Base-by-base conservation (phyloP, 352 stramenopile species). In the Paralagenidium karlingii region DNA sequence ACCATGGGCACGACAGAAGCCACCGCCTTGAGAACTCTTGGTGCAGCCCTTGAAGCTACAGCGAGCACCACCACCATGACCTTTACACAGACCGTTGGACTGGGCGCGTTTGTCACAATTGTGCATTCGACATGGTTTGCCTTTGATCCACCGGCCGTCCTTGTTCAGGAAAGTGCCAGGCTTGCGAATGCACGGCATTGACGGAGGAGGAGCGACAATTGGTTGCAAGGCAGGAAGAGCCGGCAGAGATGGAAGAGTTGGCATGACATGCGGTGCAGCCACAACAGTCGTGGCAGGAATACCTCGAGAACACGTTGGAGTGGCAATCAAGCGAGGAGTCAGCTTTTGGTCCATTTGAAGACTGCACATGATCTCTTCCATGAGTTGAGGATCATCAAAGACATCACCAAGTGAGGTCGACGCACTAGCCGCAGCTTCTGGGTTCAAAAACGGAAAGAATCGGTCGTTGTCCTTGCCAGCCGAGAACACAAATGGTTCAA, bases 81-180 rank as follows among this genome's bases (percentile, higher is more conserved):
- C 71, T 36, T 89, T 89, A 53, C 75, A 89, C 1, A 82, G 54
- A 5, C 75, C 69, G 29, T 77, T 85, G 9, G 75, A 89, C 52
- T 89, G 75, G 27, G 71, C 75, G 24, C 68, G 65, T 54, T 85
- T 85, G 40, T 85, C 70, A 38, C 74, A 87, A 13, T 57, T 56
- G 44, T 71, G 58, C 49, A 78, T 73, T 37, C 64, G 67, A 51
- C 74, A 88, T 8, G 68, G 70, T 50, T 88, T 88, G 55, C 74
- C 74, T 57, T 87, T 87, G 58, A 87, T 87, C 74, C 74, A 88
- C 2, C 74, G 74, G n/a, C 74, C 74, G 47, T 88, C 74, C 63
- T 88, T 88, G 55, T 88, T 88, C 9, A 88, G 55, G 53, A 88
- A 88, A n/a, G 74, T 88, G 21, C 74, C 74, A 3, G 74, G 70